Conservation (phyloP, 305 asterid genomes). For the Fraxinus ornus region DNA sequence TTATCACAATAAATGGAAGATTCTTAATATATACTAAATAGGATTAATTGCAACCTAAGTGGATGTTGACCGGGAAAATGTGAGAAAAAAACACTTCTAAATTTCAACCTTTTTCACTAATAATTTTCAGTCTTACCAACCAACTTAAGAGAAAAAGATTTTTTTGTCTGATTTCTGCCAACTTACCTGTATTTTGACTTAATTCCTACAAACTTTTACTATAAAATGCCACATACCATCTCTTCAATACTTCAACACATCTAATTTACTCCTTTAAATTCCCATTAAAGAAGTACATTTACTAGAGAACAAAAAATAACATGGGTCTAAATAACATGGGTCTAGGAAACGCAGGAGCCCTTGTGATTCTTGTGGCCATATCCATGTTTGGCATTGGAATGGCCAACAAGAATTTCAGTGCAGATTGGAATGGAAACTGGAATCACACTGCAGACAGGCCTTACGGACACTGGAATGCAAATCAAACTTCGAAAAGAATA, state of each 20-base stretch:
- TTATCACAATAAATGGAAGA: not conserved
- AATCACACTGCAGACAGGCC: constrained; percentile 34
- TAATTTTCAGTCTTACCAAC: constrained; percentile 3
- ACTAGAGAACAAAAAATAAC: not conserved
- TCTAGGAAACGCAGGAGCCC: constrained; percentile 13
- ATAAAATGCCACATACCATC: constrained; percentile 10
- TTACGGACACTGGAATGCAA: constrained; percentile 29
- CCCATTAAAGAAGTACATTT: not conserved
- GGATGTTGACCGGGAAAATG: not conserved
- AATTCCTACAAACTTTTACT: not conserved
- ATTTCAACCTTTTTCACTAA: not conserved
- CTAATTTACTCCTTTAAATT: not conserved
- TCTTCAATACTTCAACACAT: constrained; percentile 11
- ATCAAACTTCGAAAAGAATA: constrained; percentile 34
- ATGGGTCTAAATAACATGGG: constrained; percentile 35
- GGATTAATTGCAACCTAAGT: not conserved
- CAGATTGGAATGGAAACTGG: constrained; percentile 33
- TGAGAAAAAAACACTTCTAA: not conserved
- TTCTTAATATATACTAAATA: not conserved
- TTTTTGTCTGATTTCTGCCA: not conserved
- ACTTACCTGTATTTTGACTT: not conserved
- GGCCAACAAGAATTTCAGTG: constrained; percentile 31
- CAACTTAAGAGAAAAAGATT: not conserved
- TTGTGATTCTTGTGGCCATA: constrained; percentile 6
- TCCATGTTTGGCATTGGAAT: constrained; percentile 23